phyloP scores from a whole-genome alignment of 129 eudicot species.

The Glebionis coronaria region DNA sequence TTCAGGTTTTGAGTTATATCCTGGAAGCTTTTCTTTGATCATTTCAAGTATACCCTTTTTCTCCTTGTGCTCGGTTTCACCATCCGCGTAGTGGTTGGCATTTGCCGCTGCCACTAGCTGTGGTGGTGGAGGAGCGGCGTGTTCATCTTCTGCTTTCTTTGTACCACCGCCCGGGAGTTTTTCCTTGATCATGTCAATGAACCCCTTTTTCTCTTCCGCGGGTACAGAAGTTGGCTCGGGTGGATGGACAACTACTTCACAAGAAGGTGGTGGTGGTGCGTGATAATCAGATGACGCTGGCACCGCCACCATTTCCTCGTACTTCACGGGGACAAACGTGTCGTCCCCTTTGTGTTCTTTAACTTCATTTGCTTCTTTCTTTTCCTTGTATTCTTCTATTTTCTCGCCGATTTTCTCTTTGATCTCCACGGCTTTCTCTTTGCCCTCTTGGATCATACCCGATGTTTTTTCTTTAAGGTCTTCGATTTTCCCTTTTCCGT shows the following conservation, averaged over 20 bases:
- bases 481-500: conserved; percentile 10
- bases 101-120: conserved; percentile 27
- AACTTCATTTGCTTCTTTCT: conserved; percentile 20
- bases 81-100: conserved; percentile 26
- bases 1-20: conserved; percentile 57
- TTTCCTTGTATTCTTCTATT: conserved; percentile 19
- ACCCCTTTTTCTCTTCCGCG: conserved; percentile 73
- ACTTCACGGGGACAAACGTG: conserved; percentile 31
- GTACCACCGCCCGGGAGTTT: conserved; percentile 74
- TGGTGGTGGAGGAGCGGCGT: conserved; percentile 16
- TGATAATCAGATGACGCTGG: conserved; percentile 18
- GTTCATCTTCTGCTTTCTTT: conserved; percentile 48
- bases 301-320: conserved; percentile 33
- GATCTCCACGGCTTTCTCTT: conserved; percentile 9
- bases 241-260: conserved; percentile 28
- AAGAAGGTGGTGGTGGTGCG: conserved; percentile 19
- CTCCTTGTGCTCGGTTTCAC: conserved; percentile 55
- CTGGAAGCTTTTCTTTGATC: conserved; percentile 94
- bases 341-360: conserved; percentile 19
- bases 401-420: conserved; percentile 34
- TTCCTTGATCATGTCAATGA: conserved; percentile 78
- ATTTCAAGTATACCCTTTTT: conserved; percentile 79
- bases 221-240: conserved; percentile 21
- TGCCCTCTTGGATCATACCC: conserved; percentile 35
- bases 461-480: conserved; percentile 35